These are phyloP conservation scores for Ustilago trichophora DNA, from an alignment of 1,284 basidiomycete genomes.

Conservation along the genomic window DNA sequence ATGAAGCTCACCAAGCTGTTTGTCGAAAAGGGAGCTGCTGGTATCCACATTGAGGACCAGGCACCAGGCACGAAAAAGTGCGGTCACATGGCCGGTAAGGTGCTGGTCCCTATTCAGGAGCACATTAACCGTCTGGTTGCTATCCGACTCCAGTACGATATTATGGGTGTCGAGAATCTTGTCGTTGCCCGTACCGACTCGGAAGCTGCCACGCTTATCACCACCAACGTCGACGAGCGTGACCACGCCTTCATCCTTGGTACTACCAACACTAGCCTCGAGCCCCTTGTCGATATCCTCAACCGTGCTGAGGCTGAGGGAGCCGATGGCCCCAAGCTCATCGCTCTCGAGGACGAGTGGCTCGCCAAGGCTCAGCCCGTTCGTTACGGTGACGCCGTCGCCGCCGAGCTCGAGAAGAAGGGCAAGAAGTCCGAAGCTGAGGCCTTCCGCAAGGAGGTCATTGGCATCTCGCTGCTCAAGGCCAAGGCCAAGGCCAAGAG, in stretches of 20 bases:
- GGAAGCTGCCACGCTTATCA: slow-evolving; percentile 94
- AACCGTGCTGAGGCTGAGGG: slow-evolving; percentile 82
- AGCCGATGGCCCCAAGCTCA: slow-evolving; percentile 80
- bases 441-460: slow-evolving; percentile 74
- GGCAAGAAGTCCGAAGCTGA: slow-evolving; percentile 68
- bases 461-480: slow-evolving; percentile 75
- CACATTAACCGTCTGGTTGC: slow-evolving; percentile 82
- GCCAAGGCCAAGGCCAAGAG: slow-evolving; percentile 81
- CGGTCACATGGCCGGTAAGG: slow-evolving; percentile 77
- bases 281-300: slow-evolving; percentile 83
- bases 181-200: slow-evolving; percentile 80
- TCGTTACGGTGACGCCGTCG: slow-evolving; percentile 80
- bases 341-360: slow-evolving; percentile 90
- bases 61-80: slow-evolving; percentile 81
- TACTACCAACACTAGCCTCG: slow-evolving; percentile 77
- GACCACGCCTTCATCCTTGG: slow-evolving; percentile 98
- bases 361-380: slow-evolving; percentile 77
- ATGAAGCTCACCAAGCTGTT: slow-evolving; percentile 96
- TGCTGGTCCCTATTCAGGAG: slow-evolving; percentile 75
- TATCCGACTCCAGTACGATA: slow-evolving; percentile 80
- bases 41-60: slow-evolving; percentile 90
- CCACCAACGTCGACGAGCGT: slow-evolving; percentile 93
- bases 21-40: slow-evolving; percentile 87
- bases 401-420: slow-evolving; percentile 77
- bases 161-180: slow-evolving; percentile 81